These are phyloP conservation scores for Botrytis medusae DNA, from an alignment of 2,329 filamentous ascomycete genomes.

Conservation along the genomic window DNA sequence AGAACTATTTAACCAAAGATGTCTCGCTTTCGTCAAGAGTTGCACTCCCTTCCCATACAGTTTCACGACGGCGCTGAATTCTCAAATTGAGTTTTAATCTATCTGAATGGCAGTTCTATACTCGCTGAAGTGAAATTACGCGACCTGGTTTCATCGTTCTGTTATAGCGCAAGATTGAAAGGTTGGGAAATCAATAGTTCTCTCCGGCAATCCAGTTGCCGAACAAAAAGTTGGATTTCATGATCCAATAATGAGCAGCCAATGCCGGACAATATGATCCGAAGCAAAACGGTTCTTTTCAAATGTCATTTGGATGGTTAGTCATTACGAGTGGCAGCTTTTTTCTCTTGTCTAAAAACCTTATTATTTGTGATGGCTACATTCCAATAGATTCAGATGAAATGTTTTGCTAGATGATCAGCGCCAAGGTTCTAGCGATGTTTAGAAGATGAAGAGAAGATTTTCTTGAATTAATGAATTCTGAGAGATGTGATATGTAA, in stretches of 20 bases:
- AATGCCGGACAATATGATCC: background rate
- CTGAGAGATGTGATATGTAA: background rate
- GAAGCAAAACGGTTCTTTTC: background rate
- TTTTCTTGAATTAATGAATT: too few species aligned
- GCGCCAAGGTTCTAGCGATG: background rate
- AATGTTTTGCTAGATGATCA: background rate
- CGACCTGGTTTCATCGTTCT: background rate
- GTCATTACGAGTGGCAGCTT: background rate
- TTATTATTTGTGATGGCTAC: background rate
- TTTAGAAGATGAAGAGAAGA: too few species aligned
- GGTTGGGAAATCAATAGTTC: background rate
- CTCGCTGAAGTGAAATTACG: background rate
- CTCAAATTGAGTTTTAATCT: background rate
- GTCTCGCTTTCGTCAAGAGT: background rate
- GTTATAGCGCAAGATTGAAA: background rate
- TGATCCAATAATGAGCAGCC: background rate
- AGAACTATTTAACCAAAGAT: background rate
- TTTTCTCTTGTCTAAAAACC: background rate
- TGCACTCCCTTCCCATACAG: background rate
- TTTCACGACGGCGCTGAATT: background rate
- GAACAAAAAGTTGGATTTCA: background rate
- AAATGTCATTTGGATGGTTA: background rate
- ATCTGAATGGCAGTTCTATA: background rate
- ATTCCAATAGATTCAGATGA: background rate
- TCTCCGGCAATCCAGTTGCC: background rate